Evolutionary conservation across 208 protist genomes (phyloP), one percentile per base, ranked within the genome.

Genomic region (Trypanosomatidae sp.): DNA sequence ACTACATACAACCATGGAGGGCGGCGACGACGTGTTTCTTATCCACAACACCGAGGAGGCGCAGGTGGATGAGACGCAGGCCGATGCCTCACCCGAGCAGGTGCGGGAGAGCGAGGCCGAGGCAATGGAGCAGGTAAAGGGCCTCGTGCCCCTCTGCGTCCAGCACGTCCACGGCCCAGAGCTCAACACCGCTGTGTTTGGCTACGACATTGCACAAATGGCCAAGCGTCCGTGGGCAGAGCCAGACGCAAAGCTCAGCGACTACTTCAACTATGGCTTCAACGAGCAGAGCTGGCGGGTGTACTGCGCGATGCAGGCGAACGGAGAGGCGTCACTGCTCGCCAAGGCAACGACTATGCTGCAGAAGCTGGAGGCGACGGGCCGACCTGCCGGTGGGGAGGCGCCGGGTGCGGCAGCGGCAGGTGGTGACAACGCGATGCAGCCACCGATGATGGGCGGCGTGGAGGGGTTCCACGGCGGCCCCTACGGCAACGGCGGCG

Each of bases 191-290:
- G n/a, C n/a, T n/a, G n/a, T n/a, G 8, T 97, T 89, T 68, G 92
- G 92, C 19, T 97, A 97, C 74, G 90, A 97, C 73, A 91, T 94
- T 56, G 83, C 81, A 3, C 82, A 90, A 55, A 97, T 97, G 90
- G 68, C 84, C 62, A 80, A 86, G 59, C 84, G 90, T 25, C 92
- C 92, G 19, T 97, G 92, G 90, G 76, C 82, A 13, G 84, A 91
- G 50, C 92, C 92, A 2, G 89, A 75, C 0, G 92, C 84, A n/a
- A 94, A 95, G 77, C 55, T 85, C 39, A 86, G 68, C 71, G 93
- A 97, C 64, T 97, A 95, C 87, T 97, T 97, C 78, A 97, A 97
- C 84, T 97, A 95, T 76, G 93, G 93, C 33, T 97, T 97, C 73
- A 91, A 95, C 66, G 91, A 95, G 71, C 79, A 71, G 28, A 97